phyloP scores from a whole-genome alignment of 1,139 yeast genomes.

The Meyerozyma smithsonii region DNA sequence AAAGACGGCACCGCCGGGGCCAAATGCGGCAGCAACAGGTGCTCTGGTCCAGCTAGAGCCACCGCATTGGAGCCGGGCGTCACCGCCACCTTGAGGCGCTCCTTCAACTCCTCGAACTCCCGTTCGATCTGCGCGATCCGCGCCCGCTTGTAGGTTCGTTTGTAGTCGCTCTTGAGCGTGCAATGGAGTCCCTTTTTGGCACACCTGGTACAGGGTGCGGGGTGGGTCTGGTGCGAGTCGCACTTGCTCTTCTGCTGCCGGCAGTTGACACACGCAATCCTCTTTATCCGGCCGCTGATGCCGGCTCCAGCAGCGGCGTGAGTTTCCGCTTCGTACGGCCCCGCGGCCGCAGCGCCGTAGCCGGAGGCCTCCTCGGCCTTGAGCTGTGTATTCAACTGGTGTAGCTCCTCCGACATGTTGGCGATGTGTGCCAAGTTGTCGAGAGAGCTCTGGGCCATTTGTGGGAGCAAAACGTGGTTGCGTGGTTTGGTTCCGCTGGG shows the following conservation, averaged over 20 bases:
- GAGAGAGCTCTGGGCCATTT: slow-evolving; percentile 17
- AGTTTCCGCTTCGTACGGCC: slow-evolving; percentile 4
- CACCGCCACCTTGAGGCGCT: slow-evolving; percentile 46
- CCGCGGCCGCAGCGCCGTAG: slow-evolving; percentile 3
- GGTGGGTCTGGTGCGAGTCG: slow-evolving; percentile 74
- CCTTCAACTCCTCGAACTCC: slow-evolving; percentile 66
- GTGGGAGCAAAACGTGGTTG: neutral
- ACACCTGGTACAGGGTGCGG: slow-evolving; percentile 84
- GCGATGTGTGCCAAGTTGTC: slow-evolving; percentile 44
- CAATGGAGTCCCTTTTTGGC: slow-evolving; percentile 64
- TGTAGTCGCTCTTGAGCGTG: slow-evolving; percentile 71
- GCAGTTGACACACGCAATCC: slow-evolving; percentile 92
- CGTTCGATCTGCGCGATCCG: slow-evolving; percentile 79
- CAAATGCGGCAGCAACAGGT: neutral
- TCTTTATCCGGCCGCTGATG: slow-evolving; percentile 35
- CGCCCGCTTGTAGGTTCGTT: slow-evolving; percentile 84
- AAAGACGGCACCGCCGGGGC: neutral
- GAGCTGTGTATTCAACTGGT: slow-evolving; percentile 25
- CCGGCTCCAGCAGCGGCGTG: neutral
- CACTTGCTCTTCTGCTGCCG: slow-evolving; percentile 91
- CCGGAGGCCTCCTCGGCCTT: slow-evolving; percentile 10
- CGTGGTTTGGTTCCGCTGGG: neutral
- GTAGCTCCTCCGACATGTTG: slow-evolving; percentile 41
- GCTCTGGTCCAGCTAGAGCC: neutral
- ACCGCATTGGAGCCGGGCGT: neutral